Conservation (phyloP, 257 asterid genomes). For the Parsonsia alboflavescens region DNA sequence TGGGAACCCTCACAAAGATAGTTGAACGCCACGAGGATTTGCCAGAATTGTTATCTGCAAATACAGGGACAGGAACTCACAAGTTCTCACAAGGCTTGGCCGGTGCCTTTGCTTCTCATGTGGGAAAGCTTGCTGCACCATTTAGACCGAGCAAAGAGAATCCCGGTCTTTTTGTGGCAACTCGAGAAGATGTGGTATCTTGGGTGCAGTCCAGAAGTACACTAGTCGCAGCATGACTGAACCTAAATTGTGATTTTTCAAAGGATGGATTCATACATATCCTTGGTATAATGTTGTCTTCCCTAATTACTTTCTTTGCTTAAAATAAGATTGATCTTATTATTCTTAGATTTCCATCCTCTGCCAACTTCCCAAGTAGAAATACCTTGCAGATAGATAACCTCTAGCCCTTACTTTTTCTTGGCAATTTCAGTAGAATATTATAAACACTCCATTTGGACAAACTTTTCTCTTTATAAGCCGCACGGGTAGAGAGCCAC, state of each 20-base stretch:
- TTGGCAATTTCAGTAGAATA: not conserved
- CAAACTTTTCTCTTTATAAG: constrained; percentile 19
- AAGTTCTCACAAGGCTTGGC: constrained; percentile 76
- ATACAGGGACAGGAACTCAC: constrained; percentile 81
- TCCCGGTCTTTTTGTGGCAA: constrained; percentile 72
- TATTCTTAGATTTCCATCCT: not conserved
- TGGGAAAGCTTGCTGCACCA: constrained; percentile 66
- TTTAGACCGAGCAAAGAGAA: constrained; percentile 64
- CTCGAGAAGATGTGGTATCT: constrained; percentile 56
- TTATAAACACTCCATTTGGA: not conserved
- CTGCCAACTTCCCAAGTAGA: not conserved
- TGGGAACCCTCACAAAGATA: constrained; percentile 53
- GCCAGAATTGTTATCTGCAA: constrained; percentile 72
- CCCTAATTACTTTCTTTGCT: not conserved
- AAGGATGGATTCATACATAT: too few relatives aligned
- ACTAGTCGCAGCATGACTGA: constrained; percentile 23
- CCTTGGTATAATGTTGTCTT: not conserved
- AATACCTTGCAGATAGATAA: not conserved
- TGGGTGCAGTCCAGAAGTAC: constrained; percentile 59
- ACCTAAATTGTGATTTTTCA: not conserved
- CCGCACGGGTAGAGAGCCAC: constrained; percentile 44
- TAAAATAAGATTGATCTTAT: not conserved
- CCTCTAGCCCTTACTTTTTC: not conserved
- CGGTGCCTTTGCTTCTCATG: constrained; percentile 61
- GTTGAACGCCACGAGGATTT: constrained; percentile 51